Base-by-base conservation (phyloP, 2,329 filamentous ascomycete species). In the Hypoxylon sp. region DNA sequence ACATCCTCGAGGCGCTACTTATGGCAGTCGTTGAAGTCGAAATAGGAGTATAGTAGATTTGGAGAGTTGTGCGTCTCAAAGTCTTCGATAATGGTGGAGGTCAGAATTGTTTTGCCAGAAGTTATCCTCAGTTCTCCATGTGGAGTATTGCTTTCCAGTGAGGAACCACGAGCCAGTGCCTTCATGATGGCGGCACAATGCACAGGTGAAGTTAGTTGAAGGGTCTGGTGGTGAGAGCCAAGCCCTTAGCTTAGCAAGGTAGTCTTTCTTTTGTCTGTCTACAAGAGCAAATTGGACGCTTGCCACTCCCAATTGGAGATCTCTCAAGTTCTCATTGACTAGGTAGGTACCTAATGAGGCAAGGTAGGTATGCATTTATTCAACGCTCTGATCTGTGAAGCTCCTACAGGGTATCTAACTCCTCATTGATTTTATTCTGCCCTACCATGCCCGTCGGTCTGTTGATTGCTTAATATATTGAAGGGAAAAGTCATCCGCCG, bases 51-150 rank as follows among this genome's bases (percentile, higher is more conserved):
- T 1, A 74, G 34, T 6, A 72, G 30, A 6, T 45, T 51, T 21
- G 25, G 45, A 23, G 28, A 38, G 11, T 23, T 34, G 25, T 36
- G 23, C 2, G 32, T 51, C 13, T 2, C 13, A 25, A 77, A 55
- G 53, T 77, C 58, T 60, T 79, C 55, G n/a, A 82, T 72, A 25
- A 82, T 68, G 1, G 75, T 79, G 5, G 78, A 81, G 63, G 76
- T 78, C 0, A 82, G 73, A 57, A 82, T 72, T 0, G 80, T 82
- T 66, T 83, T 83, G 10, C 82, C 80, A 74, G 5, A 77, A 80
- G 11, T 71, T 72, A 14, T 53, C 30, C 13, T 51, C 45, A 0
- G 32, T 67, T 61, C 76, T 80, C 81, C 79, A 82, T 11, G 48
- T 46, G 0, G 11, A 13, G 60, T 78, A 82, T 3, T 60, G 17